Base-by-base conservation (phyloP, 306 rosid species). In the Trifolium fragiferum region DNA sequence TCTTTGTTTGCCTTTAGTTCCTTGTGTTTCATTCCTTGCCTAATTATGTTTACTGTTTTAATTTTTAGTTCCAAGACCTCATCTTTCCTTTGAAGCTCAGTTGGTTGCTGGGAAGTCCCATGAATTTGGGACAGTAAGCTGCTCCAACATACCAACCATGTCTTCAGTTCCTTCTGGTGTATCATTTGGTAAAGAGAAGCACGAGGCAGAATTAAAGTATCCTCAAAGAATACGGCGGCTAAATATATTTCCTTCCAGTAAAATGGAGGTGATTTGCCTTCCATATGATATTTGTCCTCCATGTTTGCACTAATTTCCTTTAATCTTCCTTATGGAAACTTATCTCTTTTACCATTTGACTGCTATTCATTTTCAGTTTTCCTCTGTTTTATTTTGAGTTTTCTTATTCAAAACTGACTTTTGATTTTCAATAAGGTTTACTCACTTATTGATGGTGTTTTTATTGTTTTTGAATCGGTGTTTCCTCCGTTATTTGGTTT, bases 81-180 rank as follows among this genome's bases (percentile, higher is more conserved):
- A 94, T 85, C 93, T 94, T 77, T 88, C 92, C 70, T 94, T 94
- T 86, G 99, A 94, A 90, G 96, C 97, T 69, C 97, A 94, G 81
- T 84, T 94, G 58, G 97, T 94, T 76, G 87, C 87, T 65, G 99
- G 99, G 72, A 94, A 85, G 85, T 90, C 93, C 70, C 96, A 92
- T 59, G 93, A 90, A 61, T 88, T 94, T 70, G 93, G 87, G 64
- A 78, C 90, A 68, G 80, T 94, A 73, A 87, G 82, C 83, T 94
- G 96, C 79, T 93, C 97, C 47, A 85, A 75, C 81, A 84, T 88
- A 78, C 93, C 95, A 11, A 78, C 21, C 65, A 82, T 72, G 6
- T 92, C 99, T 64, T 74, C 84, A 77, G 71, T 82, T 30, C 76
- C 80, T 72, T 88, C 96, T 80, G 75, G 75, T 58, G 65, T 83